Evolutionary conservation across 2,329 filamentous ascomycete genomes (phyloP).

Genomic region (Calonectria montana): DNA sequence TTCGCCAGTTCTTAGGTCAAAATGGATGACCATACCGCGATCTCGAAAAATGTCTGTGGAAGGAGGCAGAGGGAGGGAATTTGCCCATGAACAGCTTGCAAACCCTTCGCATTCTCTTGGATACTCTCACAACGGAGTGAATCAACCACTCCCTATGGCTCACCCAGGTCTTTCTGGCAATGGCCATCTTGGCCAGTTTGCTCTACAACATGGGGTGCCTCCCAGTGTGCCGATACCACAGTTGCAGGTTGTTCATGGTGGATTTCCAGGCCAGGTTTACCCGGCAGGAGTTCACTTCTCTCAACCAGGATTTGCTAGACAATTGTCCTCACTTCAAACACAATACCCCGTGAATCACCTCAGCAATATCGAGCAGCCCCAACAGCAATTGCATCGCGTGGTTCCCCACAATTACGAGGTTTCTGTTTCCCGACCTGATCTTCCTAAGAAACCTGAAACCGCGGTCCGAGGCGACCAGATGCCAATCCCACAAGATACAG

Average conservation of each 20-base stretch:
- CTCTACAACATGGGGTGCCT: slow-evolving; percentile 20
- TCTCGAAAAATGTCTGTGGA: neutral
- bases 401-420: neutral
- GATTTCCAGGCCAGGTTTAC: slow-evolving; percentile 8
- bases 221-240: slow-evolving; percentile 11
- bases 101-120: neutral
- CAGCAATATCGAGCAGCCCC: slow-evolving; percentile 1
- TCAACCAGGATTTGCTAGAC: slow-evolving; percentile 15
- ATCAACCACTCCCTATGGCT: slow-evolving; percentile 6
- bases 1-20: slow-evolving; percentile 44
- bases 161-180: neutral
- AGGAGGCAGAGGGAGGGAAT: slow-evolving; percentile 7
- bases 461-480: neutral
- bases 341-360: slow-evolving; percentile 4
- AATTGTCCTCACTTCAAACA: neutral
- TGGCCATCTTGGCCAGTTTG: slow-evolving; percentile 12
- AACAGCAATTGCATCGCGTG: neutral
- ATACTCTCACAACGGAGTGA: neutral
- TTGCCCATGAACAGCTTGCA: neutral
- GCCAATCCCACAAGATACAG: neutral
- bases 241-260: neutral
- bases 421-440: neutral
- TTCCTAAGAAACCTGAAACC: neutral
- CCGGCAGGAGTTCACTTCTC: slow-evolving; percentile 20
- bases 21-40: slow-evolving; percentile 39